Conservation (phyloP, 2,329 filamentous ascomycete genomes). For the Fonsecaea multimorphosa region DNA sequence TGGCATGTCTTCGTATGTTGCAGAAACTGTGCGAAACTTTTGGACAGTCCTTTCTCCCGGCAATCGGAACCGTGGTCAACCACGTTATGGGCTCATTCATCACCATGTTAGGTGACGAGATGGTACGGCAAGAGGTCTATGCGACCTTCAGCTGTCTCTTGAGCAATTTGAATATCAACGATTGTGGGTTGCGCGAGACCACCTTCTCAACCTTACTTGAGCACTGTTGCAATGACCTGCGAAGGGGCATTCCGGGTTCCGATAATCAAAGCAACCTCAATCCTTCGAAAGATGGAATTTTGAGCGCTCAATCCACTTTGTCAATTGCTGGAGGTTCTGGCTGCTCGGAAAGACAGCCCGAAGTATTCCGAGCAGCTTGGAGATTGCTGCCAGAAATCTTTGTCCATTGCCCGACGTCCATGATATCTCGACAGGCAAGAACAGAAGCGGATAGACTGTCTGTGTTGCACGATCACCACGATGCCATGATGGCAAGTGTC, state of each 20-base stretch:
- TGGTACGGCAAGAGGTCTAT: conserved; percentile 68
- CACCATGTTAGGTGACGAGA: conserved; percentile 55
- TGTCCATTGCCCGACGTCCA: conserved; percentile 63
- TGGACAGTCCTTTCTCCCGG: conserved; percentile 61
- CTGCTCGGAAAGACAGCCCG: conserved; percentile 28
- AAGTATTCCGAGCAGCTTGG: conserved; percentile 63
- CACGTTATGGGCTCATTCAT: conserved; percentile 74
- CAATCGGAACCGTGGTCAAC: conserved; percentile 70
- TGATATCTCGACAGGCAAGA: conserved; percentile 58
- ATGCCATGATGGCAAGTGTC: conserved; percentile 80
- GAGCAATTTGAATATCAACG: conserved; percentile 65
- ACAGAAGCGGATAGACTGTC: conserved; percentile 80
- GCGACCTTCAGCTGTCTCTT: conserved; percentile 64
- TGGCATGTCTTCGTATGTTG: conserved; percentile 70
- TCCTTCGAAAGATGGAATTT: conserved; percentile 8
- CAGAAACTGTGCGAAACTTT: conserved; percentile 64
- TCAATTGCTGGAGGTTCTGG: not conserved
- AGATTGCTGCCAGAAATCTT: conserved; percentile 68
- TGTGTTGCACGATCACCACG: conserved; percentile 70
- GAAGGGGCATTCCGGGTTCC: conserved; percentile 3
- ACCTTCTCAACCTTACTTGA: conserved; percentile 68
- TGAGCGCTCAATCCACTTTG: not conserved
- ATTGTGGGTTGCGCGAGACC: conserved; percentile 70
- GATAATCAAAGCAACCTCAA: not conserved
- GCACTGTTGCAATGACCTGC: conserved; percentile 74